Conservation (phyloP, 192 early-diverging fungal genomes). For the Mortierella antarctica region DNA sequence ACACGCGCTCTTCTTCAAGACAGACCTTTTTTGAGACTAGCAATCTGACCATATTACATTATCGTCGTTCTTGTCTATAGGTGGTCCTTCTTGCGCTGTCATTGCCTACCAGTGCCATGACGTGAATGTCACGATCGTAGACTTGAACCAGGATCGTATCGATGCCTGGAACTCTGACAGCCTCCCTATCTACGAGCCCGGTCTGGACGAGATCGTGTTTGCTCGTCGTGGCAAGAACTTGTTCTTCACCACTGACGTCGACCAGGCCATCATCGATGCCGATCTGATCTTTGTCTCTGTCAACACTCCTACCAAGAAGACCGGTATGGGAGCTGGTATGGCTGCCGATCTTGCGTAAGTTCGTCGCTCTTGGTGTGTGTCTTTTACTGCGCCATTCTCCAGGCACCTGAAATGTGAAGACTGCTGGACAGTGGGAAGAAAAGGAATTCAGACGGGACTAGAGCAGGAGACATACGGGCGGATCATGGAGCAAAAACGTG, state of each 20-base stretch:
- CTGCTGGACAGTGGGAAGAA: background rate
- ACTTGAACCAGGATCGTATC: conserved; percentile 85
- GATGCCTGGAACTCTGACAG: conserved; percentile 91
- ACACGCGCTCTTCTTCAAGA: background rate
- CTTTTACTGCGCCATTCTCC: too few relatives aligned
- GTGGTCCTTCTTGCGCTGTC: conserved; percentile 92
- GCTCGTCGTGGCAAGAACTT: conserved; percentile 83
- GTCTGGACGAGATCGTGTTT: conserved; percentile 89
- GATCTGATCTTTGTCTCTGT: conserved; percentile 95
- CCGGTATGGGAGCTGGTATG: conserved; percentile 80
- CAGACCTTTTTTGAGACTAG: background rate
- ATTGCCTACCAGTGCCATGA: conserved; percentile 91
- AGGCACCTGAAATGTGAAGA: background rate
- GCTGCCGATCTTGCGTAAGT: conserved; percentile 88
- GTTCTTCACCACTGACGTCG: conserved; percentile 88
- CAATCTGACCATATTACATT: background rate
- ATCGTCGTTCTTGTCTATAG: conserved; percentile 43
- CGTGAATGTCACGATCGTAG: conserved; percentile 92
- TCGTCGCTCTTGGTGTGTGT: background rate
- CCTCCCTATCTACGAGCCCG: conserved; percentile 96
- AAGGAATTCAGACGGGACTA: background rate
- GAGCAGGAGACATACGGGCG: too few relatives aligned
- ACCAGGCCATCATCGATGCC: conserved; percentile 77
- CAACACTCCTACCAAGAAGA: conserved; percentile 91
- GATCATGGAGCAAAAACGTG: too few relatives aligned